phyloP scores from a whole-genome alignment of 345 rosid species.

The Arabidopsis thaliana region DNA sequence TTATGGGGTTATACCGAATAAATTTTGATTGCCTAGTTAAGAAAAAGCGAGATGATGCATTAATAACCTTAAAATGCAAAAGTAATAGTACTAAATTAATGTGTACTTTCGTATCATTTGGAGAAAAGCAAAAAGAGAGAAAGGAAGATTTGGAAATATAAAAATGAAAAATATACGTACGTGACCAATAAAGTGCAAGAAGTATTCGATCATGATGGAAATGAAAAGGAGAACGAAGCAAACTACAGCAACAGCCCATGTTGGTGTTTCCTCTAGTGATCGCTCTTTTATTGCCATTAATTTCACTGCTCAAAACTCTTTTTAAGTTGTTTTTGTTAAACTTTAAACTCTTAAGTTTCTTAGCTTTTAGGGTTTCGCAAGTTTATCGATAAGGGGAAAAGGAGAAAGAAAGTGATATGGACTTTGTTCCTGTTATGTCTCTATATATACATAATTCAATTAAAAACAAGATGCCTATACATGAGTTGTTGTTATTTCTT shows the following conservation, averaged over 20 bases:
- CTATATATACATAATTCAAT: constrained; percentile 28
- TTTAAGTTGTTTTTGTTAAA: no score
- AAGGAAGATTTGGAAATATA: constrained; percentile 4
- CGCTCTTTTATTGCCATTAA: constrained; percentile 50
- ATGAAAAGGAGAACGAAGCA: constrained; percentile 68
- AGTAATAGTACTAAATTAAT: constrained; percentile 1
- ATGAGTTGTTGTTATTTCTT: constrained; percentile 6
- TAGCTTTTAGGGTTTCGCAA: constrained; percentile 20
- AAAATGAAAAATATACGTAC: constrained; percentile 42
- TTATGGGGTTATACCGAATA: not conserved
- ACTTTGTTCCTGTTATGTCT: constrained; percentile 24
- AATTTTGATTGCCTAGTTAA: not conserved
- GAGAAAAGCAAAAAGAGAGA: constrained; percentile 5
- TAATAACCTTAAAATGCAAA: not conserved
- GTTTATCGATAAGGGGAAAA: constrained; percentile 28
- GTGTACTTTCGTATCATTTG: not conserved
- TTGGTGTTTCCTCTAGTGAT: constrained; percentile 70
- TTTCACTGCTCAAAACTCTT: constrained; percentile 8
- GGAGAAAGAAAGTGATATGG: constrained; percentile 29
- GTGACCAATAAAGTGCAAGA: constrained; percentile 63
- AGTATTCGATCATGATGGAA: constrained; percentile 74
- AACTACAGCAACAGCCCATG: constrained; percentile 94
- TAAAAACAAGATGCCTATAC: constrained; percentile 14
- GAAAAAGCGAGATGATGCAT: not conserved
- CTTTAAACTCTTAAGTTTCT: not conserved